Percentiles rank a stretch among this genome's conserved stretches.
phyloP scores from a whole-genome alignment of 2,329 filamentous ascomycete species.

The Pestalotiopsis sp. region DNA sequence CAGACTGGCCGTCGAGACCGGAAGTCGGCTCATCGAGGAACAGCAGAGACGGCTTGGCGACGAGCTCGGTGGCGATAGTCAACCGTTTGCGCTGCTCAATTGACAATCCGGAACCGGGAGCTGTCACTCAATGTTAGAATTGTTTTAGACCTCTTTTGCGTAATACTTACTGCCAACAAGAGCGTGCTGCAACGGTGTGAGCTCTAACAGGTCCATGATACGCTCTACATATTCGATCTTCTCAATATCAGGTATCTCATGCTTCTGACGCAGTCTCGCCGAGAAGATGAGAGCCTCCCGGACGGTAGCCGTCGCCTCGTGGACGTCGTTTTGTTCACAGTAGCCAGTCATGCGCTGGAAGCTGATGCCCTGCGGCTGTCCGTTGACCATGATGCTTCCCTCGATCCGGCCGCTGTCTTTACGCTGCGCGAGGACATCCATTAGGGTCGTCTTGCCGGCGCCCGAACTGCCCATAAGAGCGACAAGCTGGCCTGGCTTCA shows the following conservation, averaged over 20 bases:
- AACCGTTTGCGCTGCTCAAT: conserved; percentile 63
- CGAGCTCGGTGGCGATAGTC: conserved; percentile 71
- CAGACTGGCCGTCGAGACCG: conserved; percentile 58
- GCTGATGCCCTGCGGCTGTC: conserved; percentile 55
- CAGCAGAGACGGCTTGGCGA: conserved; percentile 66
- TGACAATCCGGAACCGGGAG: conserved; percentile 43
- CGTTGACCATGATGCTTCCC: conserved; percentile 66
- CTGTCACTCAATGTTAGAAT: conserved; percentile 20
- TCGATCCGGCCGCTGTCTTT: conserved; percentile 44
- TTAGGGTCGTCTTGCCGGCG: conserved; percentile 63
- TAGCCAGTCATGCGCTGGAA: conserved; percentile 71
- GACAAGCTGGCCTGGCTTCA: conserved; percentile 66
- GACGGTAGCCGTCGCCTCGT: conserved; percentile 64
- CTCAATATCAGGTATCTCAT: conserved; percentile 53
- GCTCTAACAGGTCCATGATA: conserved; percentile 66
- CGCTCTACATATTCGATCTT: conserved; percentile 69
- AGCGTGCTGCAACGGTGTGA: conserved; percentile 65
- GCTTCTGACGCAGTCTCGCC: conserved; percentile 63
- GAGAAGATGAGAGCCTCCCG: conserved; percentile 70
- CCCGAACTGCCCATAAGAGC: conserved; percentile 66
- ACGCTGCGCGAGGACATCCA: conserved; percentile 69
- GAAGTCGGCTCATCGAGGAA: conserved; percentile 67
- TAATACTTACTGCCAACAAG: conserved; percentile 51
- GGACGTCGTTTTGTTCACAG: conserved; percentile 70
- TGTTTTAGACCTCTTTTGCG: too few relatives aligned